phyloP scores from a whole-genome alignment of 257 asterid species.

The Cordia subcordata region DNA sequence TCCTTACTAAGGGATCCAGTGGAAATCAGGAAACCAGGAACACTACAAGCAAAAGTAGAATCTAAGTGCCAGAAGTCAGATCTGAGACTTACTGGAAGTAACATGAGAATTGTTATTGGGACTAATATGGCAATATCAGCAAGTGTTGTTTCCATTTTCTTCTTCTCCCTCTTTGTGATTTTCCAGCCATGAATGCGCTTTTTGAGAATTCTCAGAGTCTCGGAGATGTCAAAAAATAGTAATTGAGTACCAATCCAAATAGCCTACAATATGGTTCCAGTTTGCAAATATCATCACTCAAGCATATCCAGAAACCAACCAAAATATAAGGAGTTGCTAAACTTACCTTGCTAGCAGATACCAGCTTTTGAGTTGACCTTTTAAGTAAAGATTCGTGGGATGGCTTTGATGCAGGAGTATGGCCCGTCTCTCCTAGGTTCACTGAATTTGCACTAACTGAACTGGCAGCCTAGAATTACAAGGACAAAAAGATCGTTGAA shows the following conservation, averaged over 20 bases:
- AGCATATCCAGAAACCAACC: background rate
- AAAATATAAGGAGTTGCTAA: background rate
- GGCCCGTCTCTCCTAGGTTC: slow-evolving; percentile 20
- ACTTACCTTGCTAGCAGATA: slow-evolving; percentile 58
- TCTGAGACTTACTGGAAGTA: slow-evolving; percentile 59
- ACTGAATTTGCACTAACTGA: slow-evolving; percentile 20
- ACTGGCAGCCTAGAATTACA: slow-evolving; percentile 36
- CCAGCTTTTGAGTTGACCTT: slow-evolving; percentile 42
- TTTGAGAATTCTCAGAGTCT: slow-evolving; percentile 29
- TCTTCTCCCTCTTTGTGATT: slow-evolving; percentile 54
- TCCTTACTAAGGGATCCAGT: too few relatives aligned
- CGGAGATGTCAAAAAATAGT: slow-evolving; percentile 49
- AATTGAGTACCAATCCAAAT: slow-evolving; percentile 75
- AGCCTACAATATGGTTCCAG: slow-evolving; percentile 38
- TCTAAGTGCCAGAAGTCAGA: background rate
- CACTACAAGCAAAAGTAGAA: background rate
- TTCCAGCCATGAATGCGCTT: slow-evolving; percentile 45
- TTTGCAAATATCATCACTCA: background rate
- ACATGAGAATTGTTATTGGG: slow-evolving; percentile 71
- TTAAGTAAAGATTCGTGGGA: slow-evolving; percentile 32
- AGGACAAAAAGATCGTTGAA: slow-evolving; percentile 5
- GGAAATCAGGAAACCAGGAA: background rate
- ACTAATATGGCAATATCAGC: slow-evolving; percentile 58
- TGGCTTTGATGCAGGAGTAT: slow-evolving; percentile 22
- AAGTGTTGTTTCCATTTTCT: slow-evolving; percentile 51